Conservation (phyloP, 1,284 basidiomycete genomes). For the Stereum hirsutum region DNA sequence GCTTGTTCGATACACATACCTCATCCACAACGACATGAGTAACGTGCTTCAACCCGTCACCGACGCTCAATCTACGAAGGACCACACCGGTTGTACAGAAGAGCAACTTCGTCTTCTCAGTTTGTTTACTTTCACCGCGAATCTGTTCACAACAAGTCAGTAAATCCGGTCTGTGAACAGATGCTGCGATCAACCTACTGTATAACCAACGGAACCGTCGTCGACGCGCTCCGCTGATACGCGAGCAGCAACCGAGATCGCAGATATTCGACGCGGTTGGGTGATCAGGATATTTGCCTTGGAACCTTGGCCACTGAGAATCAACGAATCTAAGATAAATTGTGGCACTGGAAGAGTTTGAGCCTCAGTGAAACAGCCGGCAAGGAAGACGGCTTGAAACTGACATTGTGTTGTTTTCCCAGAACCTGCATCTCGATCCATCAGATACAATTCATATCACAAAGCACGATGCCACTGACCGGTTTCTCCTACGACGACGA, state of each 20-base stretch:
- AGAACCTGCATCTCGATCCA: constrained; percentile 46
- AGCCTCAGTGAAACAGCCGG: neutral
- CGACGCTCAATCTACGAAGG: constrained; percentile 70
- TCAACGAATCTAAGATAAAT: constrained; percentile 82
- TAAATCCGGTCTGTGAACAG: no score
- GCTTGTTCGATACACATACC: constrained; percentile 28
- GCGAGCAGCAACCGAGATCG: constrained; percentile 82
- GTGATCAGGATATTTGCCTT: constrained; percentile 79
- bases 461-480: constrained; percentile 26
- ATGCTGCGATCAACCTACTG: no score
- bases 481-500: constrained; percentile 83
- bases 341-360: constrained; percentile 63
- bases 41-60: constrained; percentile 62
- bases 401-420: constrained; percentile 84
- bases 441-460: neutral
- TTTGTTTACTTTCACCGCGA: constrained; percentile 77
- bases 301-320: constrained; percentile 52
- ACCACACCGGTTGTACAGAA: constrained; percentile 95
- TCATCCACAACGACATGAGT: constrained; percentile 91
- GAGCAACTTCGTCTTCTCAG: constrained; percentile 62
- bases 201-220: constrained; percentile 82
- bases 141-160: no score
- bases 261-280: constrained; percentile 85
- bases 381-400: constrained; percentile 8
- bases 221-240: constrained; percentile 83